These are phyloP conservation scores for Alternaria incomplexa DNA, from an alignment of 2,329 filamentous ascomycete genomes.

Conservation along the genomic window DNA sequence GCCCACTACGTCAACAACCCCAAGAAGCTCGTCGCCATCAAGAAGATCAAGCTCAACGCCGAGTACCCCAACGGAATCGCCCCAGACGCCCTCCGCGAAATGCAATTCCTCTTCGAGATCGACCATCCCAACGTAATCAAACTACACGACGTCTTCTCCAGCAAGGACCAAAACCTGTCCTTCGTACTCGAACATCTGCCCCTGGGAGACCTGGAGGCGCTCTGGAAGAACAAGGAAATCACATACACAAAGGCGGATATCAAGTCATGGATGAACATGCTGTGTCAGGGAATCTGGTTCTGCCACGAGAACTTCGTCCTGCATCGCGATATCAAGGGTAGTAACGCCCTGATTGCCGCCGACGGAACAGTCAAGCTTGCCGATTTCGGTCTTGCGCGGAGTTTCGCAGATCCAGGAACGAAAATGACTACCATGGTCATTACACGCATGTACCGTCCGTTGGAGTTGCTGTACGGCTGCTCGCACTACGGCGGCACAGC, in stretches of 20 bases:
- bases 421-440: conserved; percentile 95
- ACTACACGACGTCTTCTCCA: conserved; percentile 89
- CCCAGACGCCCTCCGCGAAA: conserved; percentile 92
- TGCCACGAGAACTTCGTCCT: conserved; percentile 94
- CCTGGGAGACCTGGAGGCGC: conserved; percentile 90
- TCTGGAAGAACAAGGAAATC: conserved; percentile 78
- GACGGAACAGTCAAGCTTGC: conserved; percentile 94
- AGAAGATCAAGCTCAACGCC: conserved; percentile 87
- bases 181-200: conserved; percentile 94
- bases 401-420: conserved; percentile 85
- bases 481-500: conserved; percentile 88
- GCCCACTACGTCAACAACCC: conserved; percentile 79
- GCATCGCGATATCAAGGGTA: conserved; percentile 98
- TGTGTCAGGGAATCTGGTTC: conserved; percentile 91
- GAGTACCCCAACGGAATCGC: conserved; percentile 91
- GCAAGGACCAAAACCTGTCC: conserved; percentile 95
- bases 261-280: conserved; percentile 98
- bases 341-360: conserved; percentile 93
- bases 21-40: conserved; percentile 81
- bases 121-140: conserved; percentile 95
- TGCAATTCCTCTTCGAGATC: conserved; percentile 93
- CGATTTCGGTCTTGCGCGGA: conserved; percentile 93
- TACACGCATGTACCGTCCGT: conserved; percentile 94
- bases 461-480: conserved; percentile 90
- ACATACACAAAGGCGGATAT: conserved; percentile 88